Percentiles rank a stretch among this genome's conserved stretches.
Evolutionary conservation across 2,329 filamentous ascomycete species (phyloP).

Genomic region (Aspergillus fumigatiaffinis): DNA sequence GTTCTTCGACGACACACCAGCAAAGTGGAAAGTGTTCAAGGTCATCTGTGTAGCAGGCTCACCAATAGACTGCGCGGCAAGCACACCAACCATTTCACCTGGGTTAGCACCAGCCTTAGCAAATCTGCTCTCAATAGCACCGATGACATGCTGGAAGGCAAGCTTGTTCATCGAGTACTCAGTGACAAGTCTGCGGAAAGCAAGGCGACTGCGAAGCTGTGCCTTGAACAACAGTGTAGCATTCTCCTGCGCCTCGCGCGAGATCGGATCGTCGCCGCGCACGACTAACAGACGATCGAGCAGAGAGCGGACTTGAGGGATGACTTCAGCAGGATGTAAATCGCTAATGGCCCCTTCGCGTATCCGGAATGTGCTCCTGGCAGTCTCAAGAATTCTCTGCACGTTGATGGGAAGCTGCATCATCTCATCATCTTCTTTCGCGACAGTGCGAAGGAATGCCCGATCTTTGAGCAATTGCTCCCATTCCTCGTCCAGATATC

Average conservation of each 20-base stretch:
- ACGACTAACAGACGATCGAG: constrained; percentile 78
- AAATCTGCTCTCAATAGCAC: constrained; percentile 86
- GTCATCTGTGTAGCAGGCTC: constrained; percentile 99
- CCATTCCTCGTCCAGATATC: constrained; percentile 82
- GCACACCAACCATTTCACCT: constrained; percentile 97
- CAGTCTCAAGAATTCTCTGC: constrained; percentile 82
- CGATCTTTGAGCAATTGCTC: constrained; percentile 74
- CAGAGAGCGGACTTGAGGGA: constrained; percentile 71
- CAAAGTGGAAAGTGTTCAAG: constrained; percentile 98
- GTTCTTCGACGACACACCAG: constrained; percentile 99
- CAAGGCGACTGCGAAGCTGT: constrained; percentile 79
- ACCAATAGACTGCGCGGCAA: constrained; percentile 97
- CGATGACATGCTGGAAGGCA: constrained; percentile 87
- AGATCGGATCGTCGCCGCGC: constrained; percentile 77
- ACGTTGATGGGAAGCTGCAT: constrained; percentile 94
- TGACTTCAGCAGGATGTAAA: constrained; percentile 80
- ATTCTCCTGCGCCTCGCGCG: constrained; percentile 78
- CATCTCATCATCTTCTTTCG: constrained; percentile 72
- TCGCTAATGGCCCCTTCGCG: constrained; percentile 83
- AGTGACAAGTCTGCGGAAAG: constrained; percentile 88
- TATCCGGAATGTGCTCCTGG: constrained; percentile 86
- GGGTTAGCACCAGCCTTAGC: constrained; percentile 79
- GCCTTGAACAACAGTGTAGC: constrained; percentile 91
- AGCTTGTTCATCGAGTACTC: constrained; percentile 83
- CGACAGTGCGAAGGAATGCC: constrained; percentile 66